Percentiles rank a stretch among this genome's conserved stretches.
Conservation (phyloP, 169 alveolate genomes). For the Plasmodium berghei region DNA sequence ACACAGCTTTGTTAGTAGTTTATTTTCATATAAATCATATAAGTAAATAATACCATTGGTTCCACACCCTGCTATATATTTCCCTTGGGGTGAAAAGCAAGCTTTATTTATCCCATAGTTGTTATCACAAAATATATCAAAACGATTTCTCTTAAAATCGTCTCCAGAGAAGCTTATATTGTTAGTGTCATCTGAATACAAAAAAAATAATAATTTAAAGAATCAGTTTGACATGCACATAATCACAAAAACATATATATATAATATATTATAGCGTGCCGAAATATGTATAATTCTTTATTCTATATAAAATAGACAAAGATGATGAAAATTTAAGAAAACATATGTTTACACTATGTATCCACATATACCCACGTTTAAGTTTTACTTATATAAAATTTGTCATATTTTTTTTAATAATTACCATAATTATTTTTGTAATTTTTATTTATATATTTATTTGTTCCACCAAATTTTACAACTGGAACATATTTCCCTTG, state of each 20-base stretch:
- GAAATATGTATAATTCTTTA: too few species aligned
- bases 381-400: too few species aligned
- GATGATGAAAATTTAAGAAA: neutral
- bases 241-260: too few species aligned
- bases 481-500: conserved; percentile 69
- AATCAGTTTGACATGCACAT: neutral
- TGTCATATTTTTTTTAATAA: neutral
- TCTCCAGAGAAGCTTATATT: conserved; percentile 24
- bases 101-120: conserved; percentile 64
- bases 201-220: neutral
- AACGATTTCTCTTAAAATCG: neutral
- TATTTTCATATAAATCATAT: conserved; percentile 72
- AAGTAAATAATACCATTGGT: conserved; percentile 63
- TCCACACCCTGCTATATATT: conserved; percentile 75
- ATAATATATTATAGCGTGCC: too few species aligned
- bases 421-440: conserved; percentile 60
- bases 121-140: conserved; percentile 36
- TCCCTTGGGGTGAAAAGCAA: conserved; percentile 76
- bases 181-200: conserved; percentile 29
- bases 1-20: conserved; percentile 42
- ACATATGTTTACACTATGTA: neutral
- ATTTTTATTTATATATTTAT: conserved; percentile 54
- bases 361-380: too few species aligned
- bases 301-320: too few species aligned
- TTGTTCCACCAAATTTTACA: conserved; percentile 75